These are phyloP conservation scores for Orbilia quercus DNA, from an alignment of 2,329 filamentous ascomycete genomes.

Conservation along the genomic window DNA sequence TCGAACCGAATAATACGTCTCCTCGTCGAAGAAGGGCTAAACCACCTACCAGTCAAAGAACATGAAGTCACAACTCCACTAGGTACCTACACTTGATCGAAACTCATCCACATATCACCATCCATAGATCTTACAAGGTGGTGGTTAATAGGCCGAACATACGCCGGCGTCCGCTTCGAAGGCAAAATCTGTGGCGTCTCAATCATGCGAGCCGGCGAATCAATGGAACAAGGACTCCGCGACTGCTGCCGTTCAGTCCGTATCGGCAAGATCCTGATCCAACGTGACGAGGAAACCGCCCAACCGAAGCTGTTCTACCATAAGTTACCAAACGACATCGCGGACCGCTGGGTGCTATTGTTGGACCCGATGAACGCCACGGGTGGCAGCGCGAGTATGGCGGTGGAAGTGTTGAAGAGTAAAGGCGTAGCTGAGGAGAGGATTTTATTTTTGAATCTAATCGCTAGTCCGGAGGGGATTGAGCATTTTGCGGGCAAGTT, in stretches of 20 bases:
- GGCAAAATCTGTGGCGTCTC: conserved; percentile 98
- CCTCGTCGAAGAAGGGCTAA: conserved; percentile 94
- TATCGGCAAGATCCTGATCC: conserved; percentile 98
- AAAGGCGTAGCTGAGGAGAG: conserved; percentile 93
- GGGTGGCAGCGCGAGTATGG: conserved; percentile 95
- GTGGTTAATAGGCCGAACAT: conserved; percentile 65
- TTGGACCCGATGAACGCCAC: conserved; percentile 99
- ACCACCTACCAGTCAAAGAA: conserved; percentile 91
- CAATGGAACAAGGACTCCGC: conserved; percentile 95
- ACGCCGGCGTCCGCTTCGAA: conserved; percentile 92
- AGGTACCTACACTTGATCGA: too few species aligned
- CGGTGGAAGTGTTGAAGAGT: conserved; percentile 88
- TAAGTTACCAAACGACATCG: conserved; percentile 94
- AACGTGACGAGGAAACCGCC: conserved; percentile 93
- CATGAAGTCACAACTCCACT: conserved; percentile 92
- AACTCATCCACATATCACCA: neutral
- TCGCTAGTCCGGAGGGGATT: conserved; percentile 94
- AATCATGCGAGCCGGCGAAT: conserved; percentile 97
- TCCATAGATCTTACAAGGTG: too few species aligned
- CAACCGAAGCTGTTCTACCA: conserved; percentile 96
- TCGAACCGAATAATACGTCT: conserved; percentile 97
- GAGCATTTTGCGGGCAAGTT: conserved; percentile 89
- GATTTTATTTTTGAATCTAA: conserved; percentile 95
- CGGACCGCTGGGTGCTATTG: conserved; percentile 89
- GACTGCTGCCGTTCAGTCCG: conserved; percentile 98